Conservation (phyloP, 1,139 yeast genomes). For the Pichia norvegensis region DNA sequence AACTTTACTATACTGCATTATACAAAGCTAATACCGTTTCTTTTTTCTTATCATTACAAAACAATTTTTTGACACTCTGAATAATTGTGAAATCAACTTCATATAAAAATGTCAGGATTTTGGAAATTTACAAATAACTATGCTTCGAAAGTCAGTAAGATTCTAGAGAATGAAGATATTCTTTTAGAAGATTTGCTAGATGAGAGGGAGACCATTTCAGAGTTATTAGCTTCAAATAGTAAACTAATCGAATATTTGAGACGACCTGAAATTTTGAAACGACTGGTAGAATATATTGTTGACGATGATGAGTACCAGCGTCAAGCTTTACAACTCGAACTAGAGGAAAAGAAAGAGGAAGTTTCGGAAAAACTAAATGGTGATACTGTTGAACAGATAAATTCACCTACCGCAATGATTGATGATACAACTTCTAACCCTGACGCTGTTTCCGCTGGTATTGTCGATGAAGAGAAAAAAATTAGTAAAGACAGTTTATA, state of each 20-base stretch:
- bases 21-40: background rate
- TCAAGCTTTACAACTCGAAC: constrained; percentile 9
- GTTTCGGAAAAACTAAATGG: background rate
- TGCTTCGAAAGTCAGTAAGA: constrained; percentile 63
- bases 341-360: constrained; percentile 21
- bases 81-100: background rate
- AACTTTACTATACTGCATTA: background rate
- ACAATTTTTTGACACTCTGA: background rate
- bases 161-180: constrained; percentile 52
- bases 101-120: constrained; percentile 57
- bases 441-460: background rate
- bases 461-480: constrained; percentile 12
- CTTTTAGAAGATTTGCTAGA: constrained; percentile 65
- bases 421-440: background rate
- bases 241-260: constrained; percentile 73
- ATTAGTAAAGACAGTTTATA: constrained; percentile 3
- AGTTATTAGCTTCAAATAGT: constrained; percentile 74
- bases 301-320: constrained; percentile 29
- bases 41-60: background rate
- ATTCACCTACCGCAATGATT: background rate
- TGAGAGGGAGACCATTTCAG: constrained; percentile 81
- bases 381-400: background rate
- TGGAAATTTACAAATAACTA: constrained; percentile 91
- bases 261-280: constrained; percentile 58
- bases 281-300: constrained; percentile 62